Conservation (phyloP, 2,329 filamentous ascomycete genomes). For the Colletotrichum gigasporum region DNA sequence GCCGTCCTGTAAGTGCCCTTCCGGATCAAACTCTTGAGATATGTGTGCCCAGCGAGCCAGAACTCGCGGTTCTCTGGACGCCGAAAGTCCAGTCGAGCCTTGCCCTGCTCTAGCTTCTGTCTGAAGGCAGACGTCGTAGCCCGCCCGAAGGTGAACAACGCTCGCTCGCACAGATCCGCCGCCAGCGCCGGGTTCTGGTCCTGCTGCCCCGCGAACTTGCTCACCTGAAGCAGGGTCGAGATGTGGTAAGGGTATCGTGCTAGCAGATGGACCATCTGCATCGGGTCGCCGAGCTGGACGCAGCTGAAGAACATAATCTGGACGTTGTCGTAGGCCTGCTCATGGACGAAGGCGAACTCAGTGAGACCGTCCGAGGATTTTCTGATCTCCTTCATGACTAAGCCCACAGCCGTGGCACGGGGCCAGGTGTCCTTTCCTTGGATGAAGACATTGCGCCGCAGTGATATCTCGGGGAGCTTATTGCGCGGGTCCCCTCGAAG, state of each 20-base stretch:
- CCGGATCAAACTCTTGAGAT: constrained; percentile 84
- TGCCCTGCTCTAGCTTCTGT: constrained; percentile 78
- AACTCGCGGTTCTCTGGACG: constrained; percentile 91
- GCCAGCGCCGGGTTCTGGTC: constrained; percentile 88
- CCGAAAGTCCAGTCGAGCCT: constrained; percentile 81
- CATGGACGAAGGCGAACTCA: constrained; percentile 84
- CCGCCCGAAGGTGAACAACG: constrained; percentile 92
- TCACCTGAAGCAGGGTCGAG: constrained; percentile 92
- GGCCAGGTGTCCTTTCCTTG: constrained; percentile 92
- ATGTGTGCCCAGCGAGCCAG: constrained; percentile 89
- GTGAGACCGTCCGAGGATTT: constrained; percentile 61
- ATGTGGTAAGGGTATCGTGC: constrained; percentile 78
- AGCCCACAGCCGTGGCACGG: constrained; percentile 77
- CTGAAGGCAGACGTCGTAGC: constrained; percentile 86
- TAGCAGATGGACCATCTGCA: constrained; percentile 81
- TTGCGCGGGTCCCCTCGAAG: constrained; percentile 65
- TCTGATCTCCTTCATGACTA: constrained; percentile 77
- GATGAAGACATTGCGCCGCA: constrained; percentile 84
- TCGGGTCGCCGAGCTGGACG: constrained; percentile 86
- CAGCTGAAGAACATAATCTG: constrained; percentile 81
- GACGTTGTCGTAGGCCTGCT: constrained; percentile 74
- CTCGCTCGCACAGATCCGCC: constrained; percentile 88
- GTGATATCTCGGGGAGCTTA: constrained; percentile 75
- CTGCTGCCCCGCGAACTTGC: constrained; percentile 90
- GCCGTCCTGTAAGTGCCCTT: constrained; percentile 95